Evolutionary conservation across 2,329 filamentous ascomycete genomes (phyloP).

Genomic region (Colletotrichum sp.): DNA sequence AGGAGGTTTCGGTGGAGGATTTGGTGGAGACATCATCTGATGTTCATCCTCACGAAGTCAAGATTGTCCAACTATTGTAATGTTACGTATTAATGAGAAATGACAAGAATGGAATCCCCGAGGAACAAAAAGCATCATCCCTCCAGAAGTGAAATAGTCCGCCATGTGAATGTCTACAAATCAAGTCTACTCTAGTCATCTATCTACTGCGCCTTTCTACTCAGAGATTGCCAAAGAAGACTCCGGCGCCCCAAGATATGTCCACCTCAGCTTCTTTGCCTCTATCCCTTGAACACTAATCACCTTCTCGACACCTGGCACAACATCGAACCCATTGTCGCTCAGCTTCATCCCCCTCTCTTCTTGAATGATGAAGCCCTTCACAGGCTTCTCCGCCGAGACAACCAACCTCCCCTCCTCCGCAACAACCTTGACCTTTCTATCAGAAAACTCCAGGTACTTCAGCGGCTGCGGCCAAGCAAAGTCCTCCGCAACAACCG

Average conservation of each 20-base stretch:
- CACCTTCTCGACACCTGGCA: slow-evolving; percentile 48
- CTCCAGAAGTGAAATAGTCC: background rate
- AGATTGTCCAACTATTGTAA: background rate
- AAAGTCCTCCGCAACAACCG: slow-evolving; percentile 50
- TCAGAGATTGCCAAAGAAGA: background rate
- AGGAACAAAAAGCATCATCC: background rate
- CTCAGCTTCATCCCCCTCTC: slow-evolving; percentile 49
- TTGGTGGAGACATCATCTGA: slow-evolving; percentile 30
- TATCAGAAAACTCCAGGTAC: slow-evolving; percentile 56
- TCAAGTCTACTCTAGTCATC: background rate
- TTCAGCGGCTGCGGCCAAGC: slow-evolving; percentile 70
- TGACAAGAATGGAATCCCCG: background rate
- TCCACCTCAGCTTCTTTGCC: slow-evolving; percentile 18
- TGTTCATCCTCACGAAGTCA: background rate
- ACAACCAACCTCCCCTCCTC: slow-evolving; percentile 30
- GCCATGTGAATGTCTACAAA: background rate
- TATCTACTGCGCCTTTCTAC: background rate
- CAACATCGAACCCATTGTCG: slow-evolving; percentile 64
- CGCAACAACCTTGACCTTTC: slow-evolving; percentile 39
- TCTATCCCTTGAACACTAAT: slow-evolving; percentile 16
- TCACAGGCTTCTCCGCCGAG: slow-evolving; percentile 53
- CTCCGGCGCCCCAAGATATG: slow-evolving; percentile 21
- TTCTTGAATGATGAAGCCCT: slow-evolving; percentile 61
- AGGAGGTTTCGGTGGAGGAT: slow-evolving; percentile 40
- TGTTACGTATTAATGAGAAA: slow-evolving; percentile 15